phyloP scores from a whole-genome alignment of 495 filamentous ascomycete species.

The Neurospora tetraspora region DNA sequence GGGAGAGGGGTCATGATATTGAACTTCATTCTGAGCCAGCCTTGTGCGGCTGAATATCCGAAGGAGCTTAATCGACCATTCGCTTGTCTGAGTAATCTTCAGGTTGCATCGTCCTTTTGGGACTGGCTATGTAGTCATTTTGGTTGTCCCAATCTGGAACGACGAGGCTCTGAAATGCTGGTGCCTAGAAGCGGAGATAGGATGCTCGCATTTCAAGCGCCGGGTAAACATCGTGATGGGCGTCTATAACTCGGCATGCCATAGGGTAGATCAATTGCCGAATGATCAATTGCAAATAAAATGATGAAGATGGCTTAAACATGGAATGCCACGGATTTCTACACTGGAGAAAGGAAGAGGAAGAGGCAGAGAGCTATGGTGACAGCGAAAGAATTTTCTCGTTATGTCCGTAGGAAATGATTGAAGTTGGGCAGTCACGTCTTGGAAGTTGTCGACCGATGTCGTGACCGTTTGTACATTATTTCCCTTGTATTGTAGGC shows the following conservation, averaged over 20 bases:
- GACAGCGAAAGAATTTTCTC: neutral
- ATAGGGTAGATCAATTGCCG: neutral
- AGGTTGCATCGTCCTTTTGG: neutral
- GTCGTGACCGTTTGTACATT: neutral
- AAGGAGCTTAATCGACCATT: neutral
- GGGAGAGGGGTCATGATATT: neutral
- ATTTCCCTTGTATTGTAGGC: neutral
- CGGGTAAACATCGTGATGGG: neutral
- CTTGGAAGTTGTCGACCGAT: neutral
- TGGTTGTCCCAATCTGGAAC: neutral
- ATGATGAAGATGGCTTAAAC: neutral
- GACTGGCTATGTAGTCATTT: too few relatives aligned
- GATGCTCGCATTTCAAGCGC: neutral
- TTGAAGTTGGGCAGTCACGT: neutral
- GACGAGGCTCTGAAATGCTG: neutral
- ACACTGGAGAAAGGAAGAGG: neutral
- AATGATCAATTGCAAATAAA: neutral
- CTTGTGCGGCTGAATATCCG: neutral
- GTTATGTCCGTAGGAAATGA: neutral
- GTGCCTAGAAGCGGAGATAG: neutral
- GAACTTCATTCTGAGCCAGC: neutral
- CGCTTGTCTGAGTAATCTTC: neutral
- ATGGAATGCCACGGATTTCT: neutral
- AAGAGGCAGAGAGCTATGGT: neutral
- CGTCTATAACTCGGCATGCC: neutral